Conservation (phyloP, 2,329 filamentous ascomycete genomes). For the Exophiala oligosperma region DNA sequence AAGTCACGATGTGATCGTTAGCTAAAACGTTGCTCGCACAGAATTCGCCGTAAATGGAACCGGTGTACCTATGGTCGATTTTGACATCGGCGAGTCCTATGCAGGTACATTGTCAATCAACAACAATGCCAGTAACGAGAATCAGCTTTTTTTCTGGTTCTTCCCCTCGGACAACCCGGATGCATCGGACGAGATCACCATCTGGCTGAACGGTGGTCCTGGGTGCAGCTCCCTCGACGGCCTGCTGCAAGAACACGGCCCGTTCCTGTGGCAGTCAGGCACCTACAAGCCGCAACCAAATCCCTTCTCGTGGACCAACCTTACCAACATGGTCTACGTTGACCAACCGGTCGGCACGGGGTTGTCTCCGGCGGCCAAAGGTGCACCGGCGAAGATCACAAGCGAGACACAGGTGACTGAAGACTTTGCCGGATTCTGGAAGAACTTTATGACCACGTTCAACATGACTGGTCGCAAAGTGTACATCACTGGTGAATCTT, state of each 20-base stretch:
- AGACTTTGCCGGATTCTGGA: constrained; percentile 53
- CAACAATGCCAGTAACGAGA: constrained; percentile 38
- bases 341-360: constrained; percentile 59
- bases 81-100: constrained; percentile 61
- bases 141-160: constrained; percentile 48
- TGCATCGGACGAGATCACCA: constrained; percentile 51
- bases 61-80: constrained; percentile 66
- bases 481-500: constrained; percentile 57
- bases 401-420: constrained; percentile 48
- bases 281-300: constrained; percentile 60
- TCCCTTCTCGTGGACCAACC: constrained; percentile 31
- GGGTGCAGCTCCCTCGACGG: constrained; percentile 63
- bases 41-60: constrained; percentile 66
- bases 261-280: constrained; percentile 67
- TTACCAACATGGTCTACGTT: constrained; percentile 33
- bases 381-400: constrained; percentile 43
- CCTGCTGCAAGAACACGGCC: constrained; percentile 62
- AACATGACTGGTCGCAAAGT: constrained; percentile 54
- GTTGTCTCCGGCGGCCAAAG: constrained; percentile 42
- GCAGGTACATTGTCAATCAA: constrained; percentile 55
- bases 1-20: no score
- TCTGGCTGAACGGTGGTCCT: constrained; percentile 58
- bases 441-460: constrained; percentile 58
- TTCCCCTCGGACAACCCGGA: constrained; percentile 52
- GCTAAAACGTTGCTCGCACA: constrained; percentile 31